These are phyloP conservation scores for Cladosporium colombiae DNA, from an alignment of 2,329 filamentous ascomycete species.

Conservation along the genomic window DNA sequence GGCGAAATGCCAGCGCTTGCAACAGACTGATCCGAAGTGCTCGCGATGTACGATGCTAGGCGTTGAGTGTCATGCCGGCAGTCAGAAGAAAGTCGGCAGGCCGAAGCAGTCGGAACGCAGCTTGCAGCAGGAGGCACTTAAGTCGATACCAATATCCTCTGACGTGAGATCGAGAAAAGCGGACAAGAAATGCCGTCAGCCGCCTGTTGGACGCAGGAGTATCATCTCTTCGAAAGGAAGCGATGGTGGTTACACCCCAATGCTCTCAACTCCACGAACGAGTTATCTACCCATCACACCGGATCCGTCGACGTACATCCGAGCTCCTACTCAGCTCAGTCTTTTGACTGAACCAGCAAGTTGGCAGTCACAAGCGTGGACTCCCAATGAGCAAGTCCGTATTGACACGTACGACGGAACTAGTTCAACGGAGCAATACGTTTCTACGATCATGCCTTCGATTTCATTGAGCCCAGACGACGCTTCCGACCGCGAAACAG, in stretches of 20 bases:
- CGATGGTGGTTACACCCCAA: not conserved
- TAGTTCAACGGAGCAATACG: not conserved
- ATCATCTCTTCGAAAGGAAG: not conserved
- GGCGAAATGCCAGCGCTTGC: not conserved
- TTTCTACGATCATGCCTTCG: not conserved
- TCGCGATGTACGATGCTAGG: not conserved
- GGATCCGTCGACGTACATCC: not conserved
- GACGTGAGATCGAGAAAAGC: not conserved
- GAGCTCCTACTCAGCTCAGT: not conserved
- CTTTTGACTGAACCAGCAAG: not conserved
- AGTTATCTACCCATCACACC: not conserved
- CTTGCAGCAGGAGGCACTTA: not conserved
- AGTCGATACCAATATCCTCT: not conserved
- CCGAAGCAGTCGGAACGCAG: not conserved
- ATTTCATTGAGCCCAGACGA: not conserved
- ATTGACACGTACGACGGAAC: not conserved
- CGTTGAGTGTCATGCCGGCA: not conserved
- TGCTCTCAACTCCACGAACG: not conserved
- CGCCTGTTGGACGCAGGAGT: not conserved
- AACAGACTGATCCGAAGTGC: not conserved
- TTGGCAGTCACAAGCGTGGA: not conserved
- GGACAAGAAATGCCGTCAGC: not conserved
- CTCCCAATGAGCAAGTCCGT: not conserved
- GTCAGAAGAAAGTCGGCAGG: not conserved
- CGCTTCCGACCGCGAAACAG: not conserved